Evolutionary conservation across 805 yeast genomes (phyloP), one percentile per base, ranked within the genome.

Genomic region (Lipomyces mesembrius): DNA sequence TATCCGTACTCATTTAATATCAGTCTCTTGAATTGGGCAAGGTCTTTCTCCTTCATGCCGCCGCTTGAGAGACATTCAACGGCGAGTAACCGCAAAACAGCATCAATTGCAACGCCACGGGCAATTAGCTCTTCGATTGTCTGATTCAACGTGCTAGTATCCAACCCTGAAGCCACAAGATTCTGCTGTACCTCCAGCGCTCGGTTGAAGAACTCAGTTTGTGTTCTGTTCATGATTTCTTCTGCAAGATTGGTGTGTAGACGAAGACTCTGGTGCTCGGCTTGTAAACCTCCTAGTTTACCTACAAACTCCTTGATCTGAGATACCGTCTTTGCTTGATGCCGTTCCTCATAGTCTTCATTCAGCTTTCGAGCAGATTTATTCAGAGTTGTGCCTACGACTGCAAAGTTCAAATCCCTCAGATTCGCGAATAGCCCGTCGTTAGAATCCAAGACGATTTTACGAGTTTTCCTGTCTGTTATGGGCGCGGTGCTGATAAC

Each of bases 261-360:
- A 69, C 89, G 85, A 35, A 95, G 83, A 71, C 85, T 80, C 52
- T 83, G 87, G 76, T 92, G 96, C 59, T 85, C 82, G 8, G 82
- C 79, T 65, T 92, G 93, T 59, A 94, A 77, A 14, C 82, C 82
- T 8, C 89, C 87, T 39, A 94, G 79, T 57, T 86, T 87, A 22
- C 85, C 85, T 8, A 94, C 97, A 72, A 93, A 86, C 59, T 81
- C 78, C 74, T 88, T 88, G 71, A 93, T 89, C 72, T 89, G 89
- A 3, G 85, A 80, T 1, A 87, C 84, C 25, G 87, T 84, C 59
- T 84, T 82, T 0, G 88, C 85, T 27, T 79, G 79, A 69, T 86
- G 89, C 61, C 85, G 80, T 61, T 80, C 80, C 62, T 88, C 91
- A 75, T 87, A 91, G 73, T 88, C 88, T 3, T 80, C 79, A 75